Evolutionary conservation across 2,329 filamentous ascomycete species (phyloP), one percentile per base, ranked within the genome.

Genomic region (Colletotrichum orbiculare): DNA sequence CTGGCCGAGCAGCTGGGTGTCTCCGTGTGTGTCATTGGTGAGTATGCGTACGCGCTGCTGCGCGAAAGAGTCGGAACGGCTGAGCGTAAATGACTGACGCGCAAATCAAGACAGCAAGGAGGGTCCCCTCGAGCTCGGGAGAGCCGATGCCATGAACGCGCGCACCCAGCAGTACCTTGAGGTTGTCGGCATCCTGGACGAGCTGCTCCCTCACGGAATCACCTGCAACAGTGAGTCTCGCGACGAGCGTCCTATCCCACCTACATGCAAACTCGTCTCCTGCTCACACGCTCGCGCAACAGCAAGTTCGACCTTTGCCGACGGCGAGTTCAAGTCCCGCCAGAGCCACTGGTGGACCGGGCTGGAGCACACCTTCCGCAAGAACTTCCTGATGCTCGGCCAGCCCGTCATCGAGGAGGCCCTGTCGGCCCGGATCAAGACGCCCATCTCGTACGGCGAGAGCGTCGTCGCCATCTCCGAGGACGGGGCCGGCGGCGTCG

Each of bases 351-450:
- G 81, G 81, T 83, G 82, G 81, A 78, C 79, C 9, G 72, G 77
- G 12, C 76, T 84, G 5, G 74, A 82, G 50, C 76, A 83, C 67
- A 76, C 76, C 4, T 70, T 79, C 25, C 81, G 82, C 69, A 82
- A 78, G 66, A 83, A 83, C 67, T 83, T 84, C 25, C 74, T 84
- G 48, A 83, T 84, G 81, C 79, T 84, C 54, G 81, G 82, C 6
- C 82, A 84, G 66, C 78, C 82, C 0, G 78, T 78, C 9, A 75
- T 84, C 0, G 82, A 84, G 68, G 69, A 72, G 5, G 71, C 76
- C 1, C 71, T 84, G n/a, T 68, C 72, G n/a, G 66, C 66, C 1
- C 72, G 74, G 8, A 73, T 84, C 0, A 72, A 73, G 0, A 69
- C 72, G 0, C 59, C 67, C 0, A 72, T 83, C 6, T 69, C 73